These are phyloP conservation scores for Fomitopsis betulina DNA, from an alignment of 1,284 basidiomycete species.

Conservation along the genomic window DNA sequence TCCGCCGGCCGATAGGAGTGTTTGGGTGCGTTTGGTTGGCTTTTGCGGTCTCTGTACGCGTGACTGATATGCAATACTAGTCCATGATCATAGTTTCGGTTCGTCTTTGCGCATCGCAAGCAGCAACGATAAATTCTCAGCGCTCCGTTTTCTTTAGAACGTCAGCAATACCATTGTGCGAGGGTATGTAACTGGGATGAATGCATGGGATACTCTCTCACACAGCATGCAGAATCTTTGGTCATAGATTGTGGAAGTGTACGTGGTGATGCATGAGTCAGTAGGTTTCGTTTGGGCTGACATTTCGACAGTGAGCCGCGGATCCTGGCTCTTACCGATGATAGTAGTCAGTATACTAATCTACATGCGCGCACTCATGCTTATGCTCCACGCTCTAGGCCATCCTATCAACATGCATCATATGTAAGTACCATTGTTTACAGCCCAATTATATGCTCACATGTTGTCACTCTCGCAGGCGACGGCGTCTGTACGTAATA, in stretches of 20 bases:
- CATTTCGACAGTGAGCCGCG: constrained; percentile 10
- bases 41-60: neutral
- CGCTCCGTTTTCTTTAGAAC: constrained; percentile 7
- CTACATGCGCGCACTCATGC: neutral
- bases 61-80: constrained; percentile 2
- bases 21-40: constrained; percentile 10
- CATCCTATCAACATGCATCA: constrained; percentile 1
- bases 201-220: neutral
- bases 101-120: neutral
- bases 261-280: neutral
- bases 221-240: constrained; percentile 12
- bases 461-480: constrained; percentile 3
- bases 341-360: constrained; percentile 13
- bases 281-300: neutral
- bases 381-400: neutral
- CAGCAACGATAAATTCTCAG: neutral
- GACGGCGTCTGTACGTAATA: constrained; percentile 15
- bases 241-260: constrained; percentile 17
- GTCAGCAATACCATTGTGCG: constrained; percentile 20
- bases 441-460: no score
- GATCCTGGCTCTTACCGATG: constrained; percentile 9
- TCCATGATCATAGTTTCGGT: constrained; percentile 20
- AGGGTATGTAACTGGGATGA: constrained; percentile 7
- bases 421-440: neutral
- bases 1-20: constrained; percentile 8